phyloP scores from a whole-genome alignment of 768 basidiomycete genomes.

The Naganishia vishniacii region DNA sequence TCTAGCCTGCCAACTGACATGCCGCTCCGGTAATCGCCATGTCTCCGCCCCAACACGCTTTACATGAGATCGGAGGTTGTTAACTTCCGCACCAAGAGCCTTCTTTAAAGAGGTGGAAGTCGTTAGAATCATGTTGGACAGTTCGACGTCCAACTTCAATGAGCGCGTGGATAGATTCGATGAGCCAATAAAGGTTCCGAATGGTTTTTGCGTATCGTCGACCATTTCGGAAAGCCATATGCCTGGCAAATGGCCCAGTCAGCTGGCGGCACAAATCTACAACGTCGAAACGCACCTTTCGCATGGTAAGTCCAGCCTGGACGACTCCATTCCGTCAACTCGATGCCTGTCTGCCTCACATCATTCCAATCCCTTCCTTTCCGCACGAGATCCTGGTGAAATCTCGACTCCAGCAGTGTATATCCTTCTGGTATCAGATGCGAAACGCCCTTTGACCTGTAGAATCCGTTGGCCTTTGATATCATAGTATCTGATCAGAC shows the following conservation, averaged over 20 bases:
- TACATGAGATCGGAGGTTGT: constrained; percentile 39
- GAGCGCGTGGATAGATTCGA: constrained; percentile 92
- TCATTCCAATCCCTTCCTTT: constrained; percentile 34
- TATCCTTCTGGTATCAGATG: constrained; percentile 94
- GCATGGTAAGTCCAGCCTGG: constrained; percentile 97
- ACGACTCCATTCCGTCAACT: constrained; percentile 79
- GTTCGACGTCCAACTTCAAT: constrained; percentile 80
- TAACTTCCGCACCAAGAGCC: constrained; percentile 46
- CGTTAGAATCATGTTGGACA: constrained; percentile 77
- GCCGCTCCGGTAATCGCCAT: constrained; percentile 43
- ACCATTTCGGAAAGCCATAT: constrained; percentile 66
- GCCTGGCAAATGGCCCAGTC: constrained; percentile 52
- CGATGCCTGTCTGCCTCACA: constrained; percentile 53
- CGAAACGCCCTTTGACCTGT: constrained; percentile 78
- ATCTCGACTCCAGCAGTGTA: constrained; percentile 75
- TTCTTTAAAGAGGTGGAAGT: constrained; percentile 53
- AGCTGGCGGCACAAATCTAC: not conserved
- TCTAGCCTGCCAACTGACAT: constrained; percentile 42
- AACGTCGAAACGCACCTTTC: constrained; percentile 61
- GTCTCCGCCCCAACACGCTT: constrained; percentile 42
- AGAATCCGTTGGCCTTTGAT: constrained; percentile 88
- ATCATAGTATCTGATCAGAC: not conserved
- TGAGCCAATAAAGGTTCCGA: constrained; percentile 82
- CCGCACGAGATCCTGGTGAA: constrained; percentile 49
- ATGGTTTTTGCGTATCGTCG: constrained; percentile 49